phyloP scores from a whole-genome alignment of 139 green algal genomes.

The Chlamydomonas sp. region DNA sequence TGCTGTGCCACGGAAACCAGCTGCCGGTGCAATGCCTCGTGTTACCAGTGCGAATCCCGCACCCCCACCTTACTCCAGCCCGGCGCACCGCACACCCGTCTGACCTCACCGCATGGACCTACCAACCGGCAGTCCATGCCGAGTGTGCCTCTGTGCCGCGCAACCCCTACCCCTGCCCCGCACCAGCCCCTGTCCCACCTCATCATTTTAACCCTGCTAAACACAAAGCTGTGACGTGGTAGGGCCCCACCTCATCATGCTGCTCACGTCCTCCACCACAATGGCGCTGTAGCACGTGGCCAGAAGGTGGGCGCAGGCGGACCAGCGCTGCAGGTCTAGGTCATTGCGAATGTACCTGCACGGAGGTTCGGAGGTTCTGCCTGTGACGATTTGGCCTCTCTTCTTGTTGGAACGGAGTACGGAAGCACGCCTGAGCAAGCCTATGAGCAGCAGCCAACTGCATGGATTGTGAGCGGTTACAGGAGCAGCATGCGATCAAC shows the following conservation, averaged over 20 bases:
- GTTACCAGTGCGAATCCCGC: too few relatives aligned
- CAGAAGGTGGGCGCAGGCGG: constrained; percentile 19
- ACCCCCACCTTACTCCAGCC: too few relatives aligned
- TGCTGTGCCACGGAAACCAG: too few relatives aligned
- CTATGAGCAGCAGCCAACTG: neutral
- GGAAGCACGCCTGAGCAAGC: neutral
- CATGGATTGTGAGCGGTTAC: neutral
- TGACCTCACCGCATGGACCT: too few relatives aligned
- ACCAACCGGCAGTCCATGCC: too few relatives aligned
- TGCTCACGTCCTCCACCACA: constrained; percentile 18
- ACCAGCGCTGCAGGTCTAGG: constrained; percentile 29
- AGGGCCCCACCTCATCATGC: neutral
- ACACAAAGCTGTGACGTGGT: neutral
- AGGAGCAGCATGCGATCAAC: neutral
- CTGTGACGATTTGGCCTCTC: neutral
- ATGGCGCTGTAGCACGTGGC: neutral
- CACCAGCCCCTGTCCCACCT: neutral
- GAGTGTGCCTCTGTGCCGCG: too few relatives aligned
- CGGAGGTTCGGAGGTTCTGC: too few relatives aligned
- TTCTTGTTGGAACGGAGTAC: neutral
- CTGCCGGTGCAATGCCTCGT: too few relatives aligned
- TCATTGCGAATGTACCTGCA: constrained; percentile 9
- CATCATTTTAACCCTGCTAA: neutral
- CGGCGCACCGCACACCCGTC: too few relatives aligned
- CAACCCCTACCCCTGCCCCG: neutral